A percentile compares a stretch with the other conserved stretches of the same genome.
Conservation (phyloP, 805 yeast genomes). For the Debaryomyces maramus region DNA sequence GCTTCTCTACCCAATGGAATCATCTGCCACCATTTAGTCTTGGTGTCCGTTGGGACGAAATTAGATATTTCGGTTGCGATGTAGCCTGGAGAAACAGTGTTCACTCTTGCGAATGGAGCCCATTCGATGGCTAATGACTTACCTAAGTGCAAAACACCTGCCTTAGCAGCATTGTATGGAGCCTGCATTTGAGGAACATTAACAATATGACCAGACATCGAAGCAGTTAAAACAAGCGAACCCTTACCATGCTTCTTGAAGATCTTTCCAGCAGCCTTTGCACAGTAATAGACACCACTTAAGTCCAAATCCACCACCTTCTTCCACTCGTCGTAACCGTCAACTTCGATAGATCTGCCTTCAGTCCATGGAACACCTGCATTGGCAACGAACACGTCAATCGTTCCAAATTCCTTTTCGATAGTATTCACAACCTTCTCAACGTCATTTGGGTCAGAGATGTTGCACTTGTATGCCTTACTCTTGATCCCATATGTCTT, state of each 20-base stretch:
- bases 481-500: constrained; percentile 59
- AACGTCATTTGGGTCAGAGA: constrained; percentile 51
- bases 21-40: constrained; percentile 39
- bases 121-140: constrained; percentile 48
- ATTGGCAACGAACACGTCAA: constrained; percentile 84
- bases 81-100: constrained; percentile 46
- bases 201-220: constrained; percentile 50
- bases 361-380: constrained; percentile 86
- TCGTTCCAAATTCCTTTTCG: constrained; percentile 69
- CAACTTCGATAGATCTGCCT: constrained; percentile 49
- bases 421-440: constrained; percentile 50
- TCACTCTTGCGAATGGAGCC: constrained; percentile 48
- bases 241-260: constrained; percentile 41
- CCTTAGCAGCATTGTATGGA: constrained; percentile 49
- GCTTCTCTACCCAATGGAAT: constrained; percentile 50
- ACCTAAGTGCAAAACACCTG: constrained; percentile 44
- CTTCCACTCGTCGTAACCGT: constrained; percentile 35
- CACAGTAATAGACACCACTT: constrained; percentile 45
- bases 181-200: constrained; percentile 48
- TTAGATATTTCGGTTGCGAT: constrained; percentile 41
- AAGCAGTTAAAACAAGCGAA: constrained; percentile 45
- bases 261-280: constrained; percentile 41
- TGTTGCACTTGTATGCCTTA: constrained; percentile 64
- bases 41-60: constrained; percentile 33
- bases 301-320: constrained; percentile 41